Conservation (phyloP, 345 rosid species). For the Camelina neglecta region DNA sequence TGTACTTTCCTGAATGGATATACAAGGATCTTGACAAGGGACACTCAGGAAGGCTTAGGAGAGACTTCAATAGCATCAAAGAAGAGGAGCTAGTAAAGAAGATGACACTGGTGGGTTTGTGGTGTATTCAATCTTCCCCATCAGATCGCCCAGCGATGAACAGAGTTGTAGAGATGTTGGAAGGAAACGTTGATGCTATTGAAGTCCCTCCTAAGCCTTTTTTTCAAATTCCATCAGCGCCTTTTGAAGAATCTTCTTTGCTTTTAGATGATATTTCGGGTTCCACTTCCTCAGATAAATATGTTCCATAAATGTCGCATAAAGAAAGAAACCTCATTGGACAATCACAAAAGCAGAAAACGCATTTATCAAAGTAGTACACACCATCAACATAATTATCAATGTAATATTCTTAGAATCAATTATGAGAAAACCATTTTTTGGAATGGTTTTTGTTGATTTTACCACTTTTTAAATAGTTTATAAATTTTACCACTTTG, state of each 20-base stretch:
- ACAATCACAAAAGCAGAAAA: neutral
- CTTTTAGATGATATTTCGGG: neutral
- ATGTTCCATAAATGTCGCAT: too few relatives aligned
- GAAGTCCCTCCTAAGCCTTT: slow-evolving; percentile 36
- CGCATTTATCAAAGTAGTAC: neutral
- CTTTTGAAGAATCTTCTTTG: slow-evolving; percentile 27
- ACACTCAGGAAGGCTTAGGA: neutral
- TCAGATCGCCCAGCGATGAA: slow-evolving; percentile 39
- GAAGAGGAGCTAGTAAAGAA: slow-evolving; percentile 38
- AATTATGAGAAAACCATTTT: too few relatives aligned
- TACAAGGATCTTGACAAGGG: slow-evolving; percentile 40
- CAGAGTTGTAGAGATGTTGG: slow-evolving; percentile 46
- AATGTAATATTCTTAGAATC: too few relatives aligned
- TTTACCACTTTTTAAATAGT: too few relatives aligned
- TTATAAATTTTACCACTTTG: too few relatives aligned
- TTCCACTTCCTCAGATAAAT: neutral
- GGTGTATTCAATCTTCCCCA: slow-evolving; percentile 48
- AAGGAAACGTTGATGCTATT: slow-evolving; percentile 33
- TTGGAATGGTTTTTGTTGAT: too few relatives aligned
- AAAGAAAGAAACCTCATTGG: neutral
- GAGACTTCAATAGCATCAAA: neutral
- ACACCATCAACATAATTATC: neutral
- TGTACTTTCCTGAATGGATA: slow-evolving; percentile 47
- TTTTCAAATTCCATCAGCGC: neutral
- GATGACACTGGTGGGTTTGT: slow-evolving; percentile 44